Base-by-base conservation (phyloP, 805 yeast species). In the Candida sonorensis region DNA sequence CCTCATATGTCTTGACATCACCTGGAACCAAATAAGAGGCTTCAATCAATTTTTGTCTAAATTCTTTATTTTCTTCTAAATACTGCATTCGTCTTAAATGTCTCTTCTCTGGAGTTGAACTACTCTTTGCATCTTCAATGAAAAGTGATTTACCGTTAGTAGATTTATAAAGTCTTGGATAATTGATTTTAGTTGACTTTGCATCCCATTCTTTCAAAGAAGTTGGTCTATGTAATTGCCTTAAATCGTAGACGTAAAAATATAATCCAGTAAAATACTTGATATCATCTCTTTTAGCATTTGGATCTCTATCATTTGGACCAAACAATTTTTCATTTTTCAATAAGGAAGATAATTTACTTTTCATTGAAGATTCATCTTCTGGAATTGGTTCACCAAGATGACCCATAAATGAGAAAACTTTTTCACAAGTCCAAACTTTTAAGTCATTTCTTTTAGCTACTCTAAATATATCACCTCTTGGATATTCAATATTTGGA, bases 381-480 rank as follows among this genome's bases (percentile, higher is more conserved):
- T 48, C 52, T 4, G 52, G 52, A 12, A 51, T 37, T 10, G 57
- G 49, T 33, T 48, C 76, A 30, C 75, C 77, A 46, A 83, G 60
- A 53, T 83, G 75, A 39, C 67, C 71, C 54, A 87, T 66, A 49
- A 88, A 88, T 31, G 95, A 62, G 47, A 77, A 71, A 2, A 88
- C 86, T 55, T 88, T 90, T 35, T 85, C 94, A 47, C 74, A 78
- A 24, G 80, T 75, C 96, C 97, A 90, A 16, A 88, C 81, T 54
- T 88, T 85, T 55, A 81, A 72, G 38, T 74, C 75, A 32, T 67
- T 68, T 30, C 63, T 65, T 20, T 60, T 54, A 5, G 88, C 94
- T 40, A 75, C 69, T 33, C 71, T 64, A 44, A 86, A 70, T 7
- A 85, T 75, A 52, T 88, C 94, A 37, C 72, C 56, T 45, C 57